Evolutionary conservation across 2,329 filamentous ascomycete genomes (phyloP).

Genomic region (Curvularia hawaiiensis): DNA sequence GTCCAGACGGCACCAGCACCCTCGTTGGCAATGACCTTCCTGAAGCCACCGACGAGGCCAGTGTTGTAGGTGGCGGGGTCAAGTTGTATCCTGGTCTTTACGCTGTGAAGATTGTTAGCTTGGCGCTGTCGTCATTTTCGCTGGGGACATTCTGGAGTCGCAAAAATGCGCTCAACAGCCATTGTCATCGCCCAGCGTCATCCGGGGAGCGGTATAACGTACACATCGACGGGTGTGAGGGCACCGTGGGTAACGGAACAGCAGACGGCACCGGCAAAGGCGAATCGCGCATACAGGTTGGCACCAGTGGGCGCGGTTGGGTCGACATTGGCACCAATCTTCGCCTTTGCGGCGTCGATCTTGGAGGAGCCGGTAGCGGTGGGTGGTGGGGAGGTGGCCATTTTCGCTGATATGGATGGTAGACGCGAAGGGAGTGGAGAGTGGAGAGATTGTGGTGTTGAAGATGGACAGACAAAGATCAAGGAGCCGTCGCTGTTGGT

Average conservation of each 20-base stretch:
- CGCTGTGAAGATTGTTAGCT: slow-evolving; percentile 58
- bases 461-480: slow-evolving; percentile 27
- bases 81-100: slow-evolving; percentile 96
- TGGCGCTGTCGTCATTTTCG: slow-evolving; percentile 26
- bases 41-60: slow-evolving; percentile 84
- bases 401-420: slow-evolving; percentile 26
- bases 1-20: slow-evolving; percentile 86
- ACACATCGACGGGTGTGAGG: slow-evolving; percentile 99
- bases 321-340: slow-evolving; percentile 49
- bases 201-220: slow-evolving; percentile 57
- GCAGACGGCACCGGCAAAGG: slow-evolving; percentile 96
- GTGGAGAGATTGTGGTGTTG: slow-evolving; percentile 29
- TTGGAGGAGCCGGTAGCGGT: slow-evolving; percentile 58
- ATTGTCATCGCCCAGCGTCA: slow-evolving; percentile 29
- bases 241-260: slow-evolving; percentile 97
- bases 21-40: slow-evolving; percentile 77
- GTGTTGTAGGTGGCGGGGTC: slow-evolving; percentile 88
- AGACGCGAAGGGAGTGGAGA: slow-evolving; percentile 30
- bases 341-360: slow-evolving; percentile 59
- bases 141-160: slow-evolving; percentile 14
- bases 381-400: slow-evolving; percentile 49
- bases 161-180: slow-evolving; percentile 25
- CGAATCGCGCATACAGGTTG: slow-evolving; percentile 91
- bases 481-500: slow-evolving; percentile 20
- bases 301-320: slow-evolving; percentile 65